Evolutionary conservation across 495 filamentous ascomycete species (phyloP).

Genomic region (Chaetomium cochliodes): DNA sequence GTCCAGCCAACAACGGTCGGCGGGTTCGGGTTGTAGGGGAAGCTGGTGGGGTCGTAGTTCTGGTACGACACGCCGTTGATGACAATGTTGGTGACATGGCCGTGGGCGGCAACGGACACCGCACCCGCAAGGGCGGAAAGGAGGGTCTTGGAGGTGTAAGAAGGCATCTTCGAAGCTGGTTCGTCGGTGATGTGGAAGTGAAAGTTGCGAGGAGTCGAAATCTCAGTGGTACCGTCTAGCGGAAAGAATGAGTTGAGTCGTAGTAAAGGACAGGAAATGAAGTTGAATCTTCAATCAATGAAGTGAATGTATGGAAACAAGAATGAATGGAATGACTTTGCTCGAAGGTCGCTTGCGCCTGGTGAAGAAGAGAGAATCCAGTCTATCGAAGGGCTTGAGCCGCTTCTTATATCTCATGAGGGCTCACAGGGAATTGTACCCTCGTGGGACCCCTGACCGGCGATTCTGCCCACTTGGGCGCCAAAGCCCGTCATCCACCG

Average conservation of each 20-base stretch:
- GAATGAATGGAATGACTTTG: constrained; percentile 27
- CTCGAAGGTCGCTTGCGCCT: constrained; percentile 27
- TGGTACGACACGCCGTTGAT: constrained; percentile 55
- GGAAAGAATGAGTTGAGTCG: constrained; percentile 23
- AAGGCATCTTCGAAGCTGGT: constrained; percentile 32
- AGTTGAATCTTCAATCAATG: constrained; percentile 36
- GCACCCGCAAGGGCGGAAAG: constrained; percentile 50
- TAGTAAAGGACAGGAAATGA: constrained; percentile 21
- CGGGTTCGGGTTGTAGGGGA: constrained; percentile 42
- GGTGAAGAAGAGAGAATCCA: constrained; percentile 17
- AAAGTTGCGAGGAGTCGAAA: constrained; percentile 7
- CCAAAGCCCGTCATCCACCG: not conserved
- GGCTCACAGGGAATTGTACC: not conserved
- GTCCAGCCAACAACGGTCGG: constrained; percentile 58
- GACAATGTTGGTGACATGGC: constrained; percentile 58
- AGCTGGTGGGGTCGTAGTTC: constrained; percentile 40
- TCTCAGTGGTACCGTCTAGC: constrained; percentile 27
- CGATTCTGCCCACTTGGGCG: constrained; percentile 1
- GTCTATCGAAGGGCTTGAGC: not conserved
- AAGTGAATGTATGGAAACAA: constrained; percentile 27
- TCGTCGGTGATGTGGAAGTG: not conserved
- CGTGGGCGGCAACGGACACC: constrained; percentile 59
- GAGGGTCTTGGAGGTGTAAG: constrained; percentile 31
- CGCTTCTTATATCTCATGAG: constrained; percentile 19
- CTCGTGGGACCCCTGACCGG: constrained; percentile 1